phyloP scores from a whole-genome alignment of 2,329 filamentous ascomycete species.

The Botrytis medusae region DNA sequence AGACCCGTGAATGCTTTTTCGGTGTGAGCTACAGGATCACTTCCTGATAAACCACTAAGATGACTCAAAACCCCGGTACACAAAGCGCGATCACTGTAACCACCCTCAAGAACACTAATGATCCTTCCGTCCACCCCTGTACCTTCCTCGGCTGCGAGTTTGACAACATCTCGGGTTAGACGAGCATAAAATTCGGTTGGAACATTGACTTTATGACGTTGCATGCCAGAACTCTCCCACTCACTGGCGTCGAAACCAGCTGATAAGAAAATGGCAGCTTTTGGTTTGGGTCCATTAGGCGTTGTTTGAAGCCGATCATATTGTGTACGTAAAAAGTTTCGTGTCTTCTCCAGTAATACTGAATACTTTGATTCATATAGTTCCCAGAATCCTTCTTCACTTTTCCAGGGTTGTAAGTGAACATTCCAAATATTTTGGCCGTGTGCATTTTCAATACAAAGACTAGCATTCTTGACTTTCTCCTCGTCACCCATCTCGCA shows the following conservation, averaged over 20 bases:
- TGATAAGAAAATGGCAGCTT: conserved; percentile 88
- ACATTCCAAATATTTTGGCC: conserved; percentile 96
- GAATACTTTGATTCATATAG: conserved; percentile 80
- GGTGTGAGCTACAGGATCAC: conserved; percentile 46
- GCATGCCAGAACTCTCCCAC: conserved; percentile 90
- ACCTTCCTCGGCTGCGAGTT: conserved; percentile 75
- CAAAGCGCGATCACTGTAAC: conserved; percentile 90
- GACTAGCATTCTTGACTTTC: conserved; percentile 89
- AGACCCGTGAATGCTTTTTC: conserved; percentile 47
- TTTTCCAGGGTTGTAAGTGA: conserved; percentile 85
- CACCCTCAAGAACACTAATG: conserved; percentile 92
- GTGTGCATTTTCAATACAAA: conserved; percentile 93
- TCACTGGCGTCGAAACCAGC: conserved; percentile 97
- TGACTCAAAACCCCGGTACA: conserved; percentile 89
- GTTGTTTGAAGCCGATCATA: conserved; percentile 61
- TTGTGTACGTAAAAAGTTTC: conserved; percentile 72
- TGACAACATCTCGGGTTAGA: conserved; percentile 82
- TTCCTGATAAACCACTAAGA: conserved; percentile 73
- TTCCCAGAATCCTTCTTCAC: conserved; percentile 80
- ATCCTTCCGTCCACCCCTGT: conserved; percentile 78
- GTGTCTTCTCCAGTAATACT: conserved; percentile 76
- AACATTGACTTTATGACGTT: conserved; percentile 92
- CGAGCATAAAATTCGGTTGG: conserved; percentile 95
- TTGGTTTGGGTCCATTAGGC: conserved; percentile 62
- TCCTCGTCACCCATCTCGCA: conserved; percentile 92